phyloP scores from a whole-genome alignment of 495 filamentous ascomycete species.

The Hypoxylon fragiforme region DNA sequence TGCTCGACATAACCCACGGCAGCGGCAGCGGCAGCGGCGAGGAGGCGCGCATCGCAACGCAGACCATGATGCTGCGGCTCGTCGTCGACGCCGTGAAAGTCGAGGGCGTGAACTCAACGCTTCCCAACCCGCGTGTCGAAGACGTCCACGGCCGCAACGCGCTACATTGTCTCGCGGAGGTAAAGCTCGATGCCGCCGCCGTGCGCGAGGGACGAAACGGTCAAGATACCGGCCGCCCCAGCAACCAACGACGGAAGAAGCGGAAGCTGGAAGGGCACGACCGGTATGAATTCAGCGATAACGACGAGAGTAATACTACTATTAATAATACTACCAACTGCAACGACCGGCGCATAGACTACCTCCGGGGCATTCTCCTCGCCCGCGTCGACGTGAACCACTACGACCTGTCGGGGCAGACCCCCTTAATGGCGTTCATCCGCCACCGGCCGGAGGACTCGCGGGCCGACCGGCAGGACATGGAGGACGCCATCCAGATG shows the following conservation, averaged over 20 bases:
- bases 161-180: conserved; percentile 54
- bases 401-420: conserved; percentile 47
- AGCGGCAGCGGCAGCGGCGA: no score
- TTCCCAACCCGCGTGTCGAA: conserved; percentile 37
- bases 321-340: conserved; percentile 5
- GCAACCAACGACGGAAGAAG: conserved; percentile 22
- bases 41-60: conserved; percentile 26
- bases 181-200: conserved; percentile 23
- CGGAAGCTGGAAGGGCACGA: conserved; percentile 37
- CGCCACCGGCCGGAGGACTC: conserved; percentile 44
- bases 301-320: no score
- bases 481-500: conserved; percentile 39
- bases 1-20: conserved; percentile 12
- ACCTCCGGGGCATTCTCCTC: conserved; percentile 40
- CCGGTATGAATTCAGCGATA: no score
- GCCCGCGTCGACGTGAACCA: conserved; percentile 47
- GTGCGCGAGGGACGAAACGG: no score
- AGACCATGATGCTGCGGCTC: conserved; percentile 42
- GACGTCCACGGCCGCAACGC: conserved; percentile 52
- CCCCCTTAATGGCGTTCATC: conserved; percentile 53
- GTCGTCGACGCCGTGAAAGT: conserved; percentile 31
- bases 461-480: conserved; percentile 41
- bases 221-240: conserved; percentile 5
- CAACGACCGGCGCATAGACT: conserved; percentile 30
- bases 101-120: conserved; percentile 32